Conservation (phyloP, 768 basidiomycete genomes). For the Phaffia tasmanica region DNA sequence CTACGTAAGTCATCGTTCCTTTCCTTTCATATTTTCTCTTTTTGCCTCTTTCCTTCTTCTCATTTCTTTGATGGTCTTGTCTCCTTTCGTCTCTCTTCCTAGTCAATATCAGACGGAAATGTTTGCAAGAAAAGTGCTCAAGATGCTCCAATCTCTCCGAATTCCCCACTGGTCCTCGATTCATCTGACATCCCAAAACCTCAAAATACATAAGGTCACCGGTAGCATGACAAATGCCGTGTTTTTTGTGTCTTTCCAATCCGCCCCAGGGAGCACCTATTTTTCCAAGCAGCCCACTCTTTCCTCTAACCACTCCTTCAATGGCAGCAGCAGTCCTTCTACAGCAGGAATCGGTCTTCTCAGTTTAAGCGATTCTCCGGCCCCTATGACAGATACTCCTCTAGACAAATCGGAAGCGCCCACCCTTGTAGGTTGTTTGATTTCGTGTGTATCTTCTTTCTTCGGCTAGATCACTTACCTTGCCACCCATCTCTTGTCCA, state of each 20-base stretch:
- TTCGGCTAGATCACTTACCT: not conserved
- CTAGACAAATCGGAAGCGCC: slow-evolving; percentile 9
- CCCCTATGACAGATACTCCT: not conserved
- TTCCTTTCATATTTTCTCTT: slow-evolving; percentile 26
- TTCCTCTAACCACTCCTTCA: not conserved
- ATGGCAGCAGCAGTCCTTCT: not conserved
- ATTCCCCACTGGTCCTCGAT: slow-evolving; percentile 36
- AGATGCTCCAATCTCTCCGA: slow-evolving; percentile 16
- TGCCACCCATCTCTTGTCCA: not conserved
- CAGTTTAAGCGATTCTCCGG: not conserved
- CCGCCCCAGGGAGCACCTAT: slow-evolving; percentile 31
- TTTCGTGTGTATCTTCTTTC: not conserved
- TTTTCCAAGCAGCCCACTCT: slow-evolving; percentile 31
- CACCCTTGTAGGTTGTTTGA: slow-evolving; percentile 13
- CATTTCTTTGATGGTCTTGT: not conserved
- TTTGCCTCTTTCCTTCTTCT: not conserved
- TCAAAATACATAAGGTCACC: slow-evolving; percentile 68
- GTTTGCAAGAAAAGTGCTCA: slow-evolving; percentile 7
- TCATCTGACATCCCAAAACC: slow-evolving; percentile 31
- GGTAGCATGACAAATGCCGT: slow-evolving; percentile 92
- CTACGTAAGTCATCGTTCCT: slow-evolving; percentile 28
- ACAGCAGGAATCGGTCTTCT: slow-evolving; percentile 3
- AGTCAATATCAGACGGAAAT: slow-evolving; percentile 8
- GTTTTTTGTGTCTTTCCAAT: slow-evolving; percentile 75
- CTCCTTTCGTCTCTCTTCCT: not conserved